A percentile compares a stretch with the other conserved stretches of the same genome.
These are phyloP conservation scores for Pythium phragmitis DNA, from an alignment of 352 stramenopile genomes.

Conservation along the genomic window DNA sequence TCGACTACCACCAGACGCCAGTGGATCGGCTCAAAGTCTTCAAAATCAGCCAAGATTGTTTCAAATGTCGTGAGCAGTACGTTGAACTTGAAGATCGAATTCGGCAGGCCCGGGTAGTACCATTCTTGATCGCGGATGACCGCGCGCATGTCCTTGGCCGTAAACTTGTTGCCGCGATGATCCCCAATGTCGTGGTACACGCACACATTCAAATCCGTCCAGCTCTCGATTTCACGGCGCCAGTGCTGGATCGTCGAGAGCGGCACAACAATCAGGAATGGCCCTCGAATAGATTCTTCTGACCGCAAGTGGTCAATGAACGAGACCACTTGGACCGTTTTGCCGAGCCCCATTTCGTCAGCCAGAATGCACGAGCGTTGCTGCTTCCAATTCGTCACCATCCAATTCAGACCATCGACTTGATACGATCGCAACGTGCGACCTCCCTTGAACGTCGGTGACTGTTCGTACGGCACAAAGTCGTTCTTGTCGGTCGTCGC, in stretches of 20 bases:
- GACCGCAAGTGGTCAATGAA: slow-evolving; percentile 90
- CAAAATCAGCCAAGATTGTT: slow-evolving; percentile 78
- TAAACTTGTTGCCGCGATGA: slow-evolving; percentile 69
- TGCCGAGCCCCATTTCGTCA: slow-evolving; percentile 93
- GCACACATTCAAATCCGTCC: slow-evolving; percentile 98
- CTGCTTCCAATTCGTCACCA: slow-evolving; percentile 86
- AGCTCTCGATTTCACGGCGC: slow-evolving; percentile 87
- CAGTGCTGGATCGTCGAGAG: slow-evolving; percentile 88
- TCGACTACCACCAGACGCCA: slow-evolving; percentile 89
- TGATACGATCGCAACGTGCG: slow-evolving; percentile 81
- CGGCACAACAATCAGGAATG: slow-evolving; percentile 85
- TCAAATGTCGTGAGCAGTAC: slow-evolving; percentile 91
- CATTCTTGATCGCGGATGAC: slow-evolving; percentile 87
- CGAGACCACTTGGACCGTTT: slow-evolving; percentile 95
- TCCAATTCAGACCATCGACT: slow-evolving; percentile 89
- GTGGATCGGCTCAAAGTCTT: slow-evolving; percentile 80
- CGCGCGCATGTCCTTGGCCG: slow-evolving; percentile 83
- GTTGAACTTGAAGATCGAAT: slow-evolving; percentile 92
- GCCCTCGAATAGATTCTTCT: slow-evolving; percentile 81
- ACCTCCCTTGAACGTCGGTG: slow-evolving; percentile 84
- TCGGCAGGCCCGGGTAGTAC: slow-evolving; percentile 86
- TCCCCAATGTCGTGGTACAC: slow-evolving; percentile 97
- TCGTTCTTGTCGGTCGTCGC: slow-evolving; percentile 41
- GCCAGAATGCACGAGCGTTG: slow-evolving; percentile 87
- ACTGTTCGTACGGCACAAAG: slow-evolving; percentile 89